Percentiles rank a stretch among this genome's conserved stretches.
These are phyloP conservation scores for Alternaria brassicae DNA, from an alignment of 2,329 filamentous ascomycete genomes.

Conservation along the genomic window DNA sequence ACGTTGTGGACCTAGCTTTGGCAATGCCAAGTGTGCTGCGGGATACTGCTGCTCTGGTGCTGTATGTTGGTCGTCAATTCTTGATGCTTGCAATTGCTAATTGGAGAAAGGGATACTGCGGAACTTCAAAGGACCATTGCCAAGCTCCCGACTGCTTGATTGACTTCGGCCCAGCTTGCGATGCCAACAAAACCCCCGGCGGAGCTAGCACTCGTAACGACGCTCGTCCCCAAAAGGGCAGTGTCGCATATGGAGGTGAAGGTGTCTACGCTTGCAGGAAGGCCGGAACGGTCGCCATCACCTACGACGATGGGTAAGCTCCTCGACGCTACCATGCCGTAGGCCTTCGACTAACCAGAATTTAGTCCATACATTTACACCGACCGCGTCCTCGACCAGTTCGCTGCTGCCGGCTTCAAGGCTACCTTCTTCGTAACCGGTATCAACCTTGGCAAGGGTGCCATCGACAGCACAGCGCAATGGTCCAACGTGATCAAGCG, in stretches of 20 bases:
- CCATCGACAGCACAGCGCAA: constrained; percentile 58
- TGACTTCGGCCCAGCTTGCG: constrained; percentile 65
- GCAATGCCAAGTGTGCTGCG: constrained; percentile 39
- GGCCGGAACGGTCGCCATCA: constrained; percentile 68
- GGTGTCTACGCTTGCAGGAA: constrained; percentile 62
- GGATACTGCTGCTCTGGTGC: constrained; percentile 47
- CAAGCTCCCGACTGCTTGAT: constrained; percentile 67
- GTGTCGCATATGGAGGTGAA: constrained; percentile 62
- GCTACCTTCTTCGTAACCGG: constrained; percentile 73
- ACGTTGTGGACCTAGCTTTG: constrained; percentile 41
- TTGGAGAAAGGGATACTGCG: constrained; percentile 58
- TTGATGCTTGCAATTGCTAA: constrained; percentile 6
- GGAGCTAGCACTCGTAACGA: constrained; percentile 63
- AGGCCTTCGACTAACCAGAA: neutral
- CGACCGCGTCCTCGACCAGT: constrained; percentile 65
- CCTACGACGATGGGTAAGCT: constrained; percentile 68
- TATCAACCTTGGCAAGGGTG: constrained; percentile 63
- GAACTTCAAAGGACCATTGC: constrained; percentile 62
- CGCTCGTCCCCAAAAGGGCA: constrained; percentile 61
- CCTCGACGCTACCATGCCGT: neutral
- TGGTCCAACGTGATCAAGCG: constrained; percentile 62
- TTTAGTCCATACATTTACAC: constrained; percentile 65
- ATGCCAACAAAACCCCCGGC: constrained; percentile 63
- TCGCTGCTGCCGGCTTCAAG: constrained; percentile 64
- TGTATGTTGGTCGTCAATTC: constrained; percentile 26